A percentile compares a stretch with the other conserved stretches of the same genome.
These are phyloP conservation scores for Talaromyces funiculosus DNA, from an alignment of 2,329 filamentous ascomycete species.

Conservation along the genomic window DNA sequence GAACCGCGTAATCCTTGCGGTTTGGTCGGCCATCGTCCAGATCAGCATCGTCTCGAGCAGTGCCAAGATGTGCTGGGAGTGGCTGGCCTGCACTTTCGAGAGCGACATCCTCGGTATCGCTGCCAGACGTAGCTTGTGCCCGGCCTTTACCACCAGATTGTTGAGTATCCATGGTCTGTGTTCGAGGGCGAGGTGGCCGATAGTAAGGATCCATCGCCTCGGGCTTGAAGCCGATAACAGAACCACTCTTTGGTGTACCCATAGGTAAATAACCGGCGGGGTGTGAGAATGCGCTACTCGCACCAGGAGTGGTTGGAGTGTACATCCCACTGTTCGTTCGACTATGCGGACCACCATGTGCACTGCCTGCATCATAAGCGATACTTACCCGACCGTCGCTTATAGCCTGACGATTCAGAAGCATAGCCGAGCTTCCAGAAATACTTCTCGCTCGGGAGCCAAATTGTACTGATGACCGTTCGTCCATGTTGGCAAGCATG, in stretches of 20 bases:
- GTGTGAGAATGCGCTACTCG: slow-evolving; percentile 67
- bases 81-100: slow-evolving; percentile 42
- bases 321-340: slow-evolving; percentile 55
- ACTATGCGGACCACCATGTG: slow-evolving; percentile 45
- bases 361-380: slow-evolving; percentile 50
- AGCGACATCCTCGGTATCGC: slow-evolving; percentile 7
- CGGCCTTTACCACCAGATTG: slow-evolving; percentile 1
- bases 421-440: slow-evolving; percentile 57
- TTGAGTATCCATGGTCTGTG: slow-evolving; percentile 50
- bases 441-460: slow-evolving; percentile 53
- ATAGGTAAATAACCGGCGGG: slow-evolving; percentile 50
- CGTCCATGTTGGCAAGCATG: slow-evolving; percentile 67
- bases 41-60: slow-evolving; percentile 51
- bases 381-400: slow-evolving; percentile 46
- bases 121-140: slow-evolving; percentile 43
- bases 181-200: slow-evolving; percentile 69
- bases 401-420: slow-evolving; percentile 49
- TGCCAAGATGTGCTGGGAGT: slow-evolving; percentile 50
- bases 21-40: slow-evolving; percentile 46
- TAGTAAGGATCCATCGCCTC: slow-evolving; percentile 74
- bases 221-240: slow-evolving; percentile 34
- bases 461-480: slow-evolving; percentile 53
- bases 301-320: slow-evolving; percentile 67
- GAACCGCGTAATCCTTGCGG: slow-evolving; percentile 82
- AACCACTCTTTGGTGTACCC: slow-evolving; percentile 37